These are phyloP conservation scores for Bolboschoenoplectus hybrid DNA, from an alignment of 202 grass and related monocot species.

Conservation along the genomic window DNA sequence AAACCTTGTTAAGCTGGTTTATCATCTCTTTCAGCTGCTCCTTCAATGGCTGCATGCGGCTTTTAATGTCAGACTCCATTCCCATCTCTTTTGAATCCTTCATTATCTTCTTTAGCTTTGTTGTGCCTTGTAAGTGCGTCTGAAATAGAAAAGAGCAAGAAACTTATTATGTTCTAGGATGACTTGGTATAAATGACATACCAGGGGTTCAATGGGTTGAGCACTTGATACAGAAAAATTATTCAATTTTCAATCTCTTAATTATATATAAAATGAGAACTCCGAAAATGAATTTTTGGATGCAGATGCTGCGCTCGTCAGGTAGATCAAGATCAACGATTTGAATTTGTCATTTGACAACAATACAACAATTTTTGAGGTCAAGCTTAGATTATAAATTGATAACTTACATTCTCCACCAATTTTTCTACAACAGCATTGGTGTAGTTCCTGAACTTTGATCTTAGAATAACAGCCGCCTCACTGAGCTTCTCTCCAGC, in stretches of 20 bases:
- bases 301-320: not conserved
- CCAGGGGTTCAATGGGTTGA: not conserved
- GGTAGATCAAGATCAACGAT: conserved; percentile 21
- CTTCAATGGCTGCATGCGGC: conserved; percentile 85
- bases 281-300: not conserved
- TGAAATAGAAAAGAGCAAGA: conserved; percentile 35
- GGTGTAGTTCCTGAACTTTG: conserved; percentile 95
- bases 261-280: conserved; percentile 4
- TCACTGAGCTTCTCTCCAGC: conserved; percentile 87
- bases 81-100: conserved; percentile 82
- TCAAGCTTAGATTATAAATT: not conserved
- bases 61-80: conserved; percentile 90
- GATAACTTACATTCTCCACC: conserved; percentile 76
- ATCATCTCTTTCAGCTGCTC: conserved; percentile 74
- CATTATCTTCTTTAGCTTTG: conserved; percentile 97
- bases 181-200: not conserved
- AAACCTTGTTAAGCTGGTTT: conserved; percentile 77
- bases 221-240: not conserved
- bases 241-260: not conserved
- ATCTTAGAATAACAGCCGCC: conserved; percentile 79
- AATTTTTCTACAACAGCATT: conserved; percentile 97
- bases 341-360: not conserved
- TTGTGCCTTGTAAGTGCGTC: conserved; percentile 78
- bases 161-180: not conserved
- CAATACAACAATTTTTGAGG: not conserved